These are phyloP conservation scores for Ophiobolus disseminans DNA, from an alignment of 2,329 filamentous ascomycete genomes.

Conservation along the genomic window DNA sequence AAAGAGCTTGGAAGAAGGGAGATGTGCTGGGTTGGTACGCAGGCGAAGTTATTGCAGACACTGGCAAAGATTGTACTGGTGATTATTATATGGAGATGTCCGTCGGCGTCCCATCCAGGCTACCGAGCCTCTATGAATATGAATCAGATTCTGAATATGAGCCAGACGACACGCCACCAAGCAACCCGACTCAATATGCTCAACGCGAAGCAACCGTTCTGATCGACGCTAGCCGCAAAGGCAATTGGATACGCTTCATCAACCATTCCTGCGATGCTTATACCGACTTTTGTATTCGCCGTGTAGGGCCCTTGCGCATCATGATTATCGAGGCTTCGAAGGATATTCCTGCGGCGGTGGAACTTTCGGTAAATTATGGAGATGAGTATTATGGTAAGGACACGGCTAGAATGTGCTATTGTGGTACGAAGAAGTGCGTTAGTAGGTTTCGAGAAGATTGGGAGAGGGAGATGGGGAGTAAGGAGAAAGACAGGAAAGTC, in stretches of 20 bases:
- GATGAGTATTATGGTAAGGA: slow-evolving; percentile 14
- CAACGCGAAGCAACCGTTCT: neutral
- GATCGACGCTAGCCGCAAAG: slow-evolving; percentile 13
- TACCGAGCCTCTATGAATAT: neutral
- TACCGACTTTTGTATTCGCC: slow-evolving; percentile 10
- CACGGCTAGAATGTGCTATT: slow-evolving; percentile 13
- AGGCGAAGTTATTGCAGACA: slow-evolving; percentile 11
- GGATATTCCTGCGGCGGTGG: slow-evolving; percentile 10
- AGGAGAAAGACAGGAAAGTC: neutral
- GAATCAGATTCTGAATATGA: neutral
- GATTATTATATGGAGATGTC: slow-evolving; percentile 27
- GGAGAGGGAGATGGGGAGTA: neutral
- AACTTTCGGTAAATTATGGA: slow-evolving; percentile 26
- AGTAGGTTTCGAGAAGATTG: slow-evolving; percentile 3
- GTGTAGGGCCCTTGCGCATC: slow-evolving; percentile 16
- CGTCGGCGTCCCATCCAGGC: slow-evolving; percentile 3
- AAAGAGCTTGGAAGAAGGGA: slow-evolving; percentile 8
- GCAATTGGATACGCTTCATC: slow-evolving; percentile 29
- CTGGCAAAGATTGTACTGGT: neutral
- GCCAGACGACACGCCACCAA: too few species aligned
- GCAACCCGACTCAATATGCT: too few species aligned
- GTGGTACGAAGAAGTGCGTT: slow-evolving; percentile 17
- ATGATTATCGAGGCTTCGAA: slow-evolving; percentile 17
- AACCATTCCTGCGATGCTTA: slow-evolving; percentile 21
- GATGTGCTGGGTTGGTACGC: slow-evolving; percentile 24